Base-by-base conservation (phyloP, 2,329 filamentous ascomycete genomes). In the Clonostachys byssicola region DNA sequence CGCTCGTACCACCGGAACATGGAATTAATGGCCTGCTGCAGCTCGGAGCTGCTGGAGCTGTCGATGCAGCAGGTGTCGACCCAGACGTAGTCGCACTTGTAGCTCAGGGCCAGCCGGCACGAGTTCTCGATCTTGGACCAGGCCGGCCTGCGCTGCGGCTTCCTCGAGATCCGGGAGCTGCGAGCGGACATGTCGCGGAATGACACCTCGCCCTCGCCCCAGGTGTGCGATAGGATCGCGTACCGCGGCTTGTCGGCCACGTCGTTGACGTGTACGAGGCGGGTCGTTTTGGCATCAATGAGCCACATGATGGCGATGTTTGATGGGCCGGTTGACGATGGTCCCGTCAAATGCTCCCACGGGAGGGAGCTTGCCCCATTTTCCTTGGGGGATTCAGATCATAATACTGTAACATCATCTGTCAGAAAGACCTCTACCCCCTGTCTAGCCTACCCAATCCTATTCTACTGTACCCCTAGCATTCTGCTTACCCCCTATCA, bases 11-110 rank as follows among this genome's bases (percentile, higher is more conserved):
- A 62, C 10, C 18, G 18, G 34, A 48, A 59, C 50, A 56, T 56
- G 34, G 56, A 55, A 48, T 60, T 60, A 47, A 59, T 53, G 17
- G 56, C 53, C 47, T 60, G 56, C 16, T 53, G 52, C 23, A 60
- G 45, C 44, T 60, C 59, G 17, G 54, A 51, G 16, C 51, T 51
- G 13, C 51, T 55, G n/a, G 41, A 41, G 44, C 51, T 53, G 48
- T 54, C 53, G 42, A 52, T 56, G 51, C 60, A 62, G 51, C 54
- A 55, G 3, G 54, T 59, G 39, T 60, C 56, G 16, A 56, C 47
- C 58, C 58, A 60, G 3, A 54, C 47, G 50, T 54, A 58, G 10
- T 52, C 43, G 36, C 53, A 51, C 16, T 53, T 46, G 33, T 45
- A n/a, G 13, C 8, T 10, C 14, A 33, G 41, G 34, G 55, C 54